Base-by-base conservation (phyloP, 805 yeast species). In the Metschnikowia peoriensis region DNA sequence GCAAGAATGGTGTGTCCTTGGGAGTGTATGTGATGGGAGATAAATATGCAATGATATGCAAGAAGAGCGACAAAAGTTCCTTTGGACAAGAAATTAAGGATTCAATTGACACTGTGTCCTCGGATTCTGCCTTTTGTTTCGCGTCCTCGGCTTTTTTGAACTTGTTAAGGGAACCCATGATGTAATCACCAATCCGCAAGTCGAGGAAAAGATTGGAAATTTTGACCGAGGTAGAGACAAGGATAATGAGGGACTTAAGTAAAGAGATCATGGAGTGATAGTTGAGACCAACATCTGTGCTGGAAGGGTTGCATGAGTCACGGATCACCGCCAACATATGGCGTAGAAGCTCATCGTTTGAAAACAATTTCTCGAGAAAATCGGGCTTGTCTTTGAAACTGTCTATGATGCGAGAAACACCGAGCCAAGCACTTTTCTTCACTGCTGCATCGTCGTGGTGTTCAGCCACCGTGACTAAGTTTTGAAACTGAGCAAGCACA, bases 31-130 rank as follows among this genome's bases (percentile, higher is more conserved):
- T 51, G 8, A 70, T 66, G 0, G 96, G 96, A 16, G 89, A 66
- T 1, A 88, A 56, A 34, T 79, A 73, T 2, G 82, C 78, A 6
- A 87, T 69, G 46, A 89, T 71, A 40, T 79, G 76, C 16, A 89
- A 67, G 16, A 85, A 72, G 12, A 81, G 72, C 1, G 79, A 58
- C 16, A 87, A 66, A 29, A 88, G 64, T n/a, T 84, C 86, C 58
- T 84, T 86, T 0, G 93, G 91, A 2, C 84, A 80, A 49, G 85
- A 81, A 83, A 89, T 85, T 39, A 90, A 67, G 0, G 89, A 81
- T 61, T 88, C 96, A 44, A 86, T 80, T 6, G 89, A 72, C 1
- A 82, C 64, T 2, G 43, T 42, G 3, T 45, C 60, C 3, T 17
- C 16, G 7, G 41, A 12, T 5, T 32, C 32, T 17, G 22, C 17